Percentiles rank a stretch among this genome's conserved stretches.
Conservation (phyloP, 495 filamentous ascomycete genomes). For the Aspergillus diversus region DNA sequence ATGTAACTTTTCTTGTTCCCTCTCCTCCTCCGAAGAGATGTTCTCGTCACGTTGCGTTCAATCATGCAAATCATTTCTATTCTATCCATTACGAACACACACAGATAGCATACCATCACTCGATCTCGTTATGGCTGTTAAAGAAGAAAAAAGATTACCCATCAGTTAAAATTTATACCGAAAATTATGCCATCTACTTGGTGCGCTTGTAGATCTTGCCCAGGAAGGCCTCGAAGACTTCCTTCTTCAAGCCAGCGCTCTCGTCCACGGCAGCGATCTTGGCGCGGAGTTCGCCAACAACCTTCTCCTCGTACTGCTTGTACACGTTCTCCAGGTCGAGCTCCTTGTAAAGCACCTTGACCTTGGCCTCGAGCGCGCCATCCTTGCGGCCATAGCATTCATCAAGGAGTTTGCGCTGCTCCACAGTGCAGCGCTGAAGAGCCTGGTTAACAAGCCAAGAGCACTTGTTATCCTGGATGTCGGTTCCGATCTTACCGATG, state of each 20-base stretch:
- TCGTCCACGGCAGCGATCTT: slow-evolving; percentile 84
- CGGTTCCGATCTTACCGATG: slow-evolving; percentile 99
- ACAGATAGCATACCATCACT: slow-evolving; percentile 4
- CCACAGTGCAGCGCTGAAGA: slow-evolving; percentile 70
- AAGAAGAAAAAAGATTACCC: background rate
- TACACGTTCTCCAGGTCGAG: slow-evolving; percentile 81
- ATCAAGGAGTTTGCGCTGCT: slow-evolving; percentile 80
- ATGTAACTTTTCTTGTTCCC: background rate
- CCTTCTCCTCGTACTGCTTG: slow-evolving; percentile 83
- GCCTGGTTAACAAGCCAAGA: slow-evolving; percentile 97
- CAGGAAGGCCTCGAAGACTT: slow-evolving; percentile 87
- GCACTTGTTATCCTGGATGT: slow-evolving; percentile 99
- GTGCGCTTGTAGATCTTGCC: slow-evolving; percentile 96
- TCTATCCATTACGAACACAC: slow-evolving; percentile 4
- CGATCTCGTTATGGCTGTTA: background rate
- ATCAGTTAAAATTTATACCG: slow-evolving; percentile 13
- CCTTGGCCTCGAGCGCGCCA: slow-evolving; percentile 70
- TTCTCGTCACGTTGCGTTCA: background rate
- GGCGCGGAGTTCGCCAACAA: slow-evolving; percentile 69
- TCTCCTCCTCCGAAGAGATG: background rate
- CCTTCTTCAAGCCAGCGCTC: slow-evolving; percentile 82
- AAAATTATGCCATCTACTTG: slow-evolving; percentile 58
- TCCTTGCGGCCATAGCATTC: slow-evolving; percentile 92
- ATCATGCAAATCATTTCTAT: slow-evolving; percentile 13
- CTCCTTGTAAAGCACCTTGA: slow-evolving; percentile 88